Percentiles rank a stretch among this genome's conserved stretches.
These are phyloP conservation scores for Termitomyces heimii DNA, from an alignment of 768 basidiomycete genomes.

Conservation along the genomic window DNA sequence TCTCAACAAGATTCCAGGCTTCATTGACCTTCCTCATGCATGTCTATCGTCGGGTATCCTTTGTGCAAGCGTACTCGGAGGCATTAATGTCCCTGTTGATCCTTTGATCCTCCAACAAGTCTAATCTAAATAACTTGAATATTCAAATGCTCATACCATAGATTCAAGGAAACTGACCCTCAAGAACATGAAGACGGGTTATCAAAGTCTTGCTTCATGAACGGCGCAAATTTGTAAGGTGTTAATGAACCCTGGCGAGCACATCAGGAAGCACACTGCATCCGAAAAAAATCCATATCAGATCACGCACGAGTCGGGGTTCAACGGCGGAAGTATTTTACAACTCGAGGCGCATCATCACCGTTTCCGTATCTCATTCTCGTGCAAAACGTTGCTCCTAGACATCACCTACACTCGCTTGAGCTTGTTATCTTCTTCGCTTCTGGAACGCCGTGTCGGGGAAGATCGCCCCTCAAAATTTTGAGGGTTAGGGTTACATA, in stretches of 20 bases:
- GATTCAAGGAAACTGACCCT: background rate
- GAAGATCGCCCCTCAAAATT: background rate
- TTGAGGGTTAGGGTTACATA: conserved; percentile 14
- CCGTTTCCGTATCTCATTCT: background rate
- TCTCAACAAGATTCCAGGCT: background rate
- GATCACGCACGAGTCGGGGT: conserved; percentile 3
- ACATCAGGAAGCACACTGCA: background rate
- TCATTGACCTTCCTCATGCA: background rate
- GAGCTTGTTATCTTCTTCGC: background rate
- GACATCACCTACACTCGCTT: background rate
- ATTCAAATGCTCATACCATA: background rate
- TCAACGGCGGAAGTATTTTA: background rate
- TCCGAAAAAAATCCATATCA: background rate
- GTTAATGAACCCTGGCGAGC: background rate
- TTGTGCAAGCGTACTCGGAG: background rate
- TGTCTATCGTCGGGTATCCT: background rate
- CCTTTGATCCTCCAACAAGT: background rate
- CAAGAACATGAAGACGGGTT: background rate
- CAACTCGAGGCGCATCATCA: conserved; percentile 8
- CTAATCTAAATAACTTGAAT: background rate
- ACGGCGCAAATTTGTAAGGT: background rate
- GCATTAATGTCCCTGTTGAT: background rate
- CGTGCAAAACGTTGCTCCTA: background rate
- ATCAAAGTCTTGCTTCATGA: background rate
- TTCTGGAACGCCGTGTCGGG: background rate